Conservation (phyloP, 139 green algal species). For the Mesostigma viride region DNA sequence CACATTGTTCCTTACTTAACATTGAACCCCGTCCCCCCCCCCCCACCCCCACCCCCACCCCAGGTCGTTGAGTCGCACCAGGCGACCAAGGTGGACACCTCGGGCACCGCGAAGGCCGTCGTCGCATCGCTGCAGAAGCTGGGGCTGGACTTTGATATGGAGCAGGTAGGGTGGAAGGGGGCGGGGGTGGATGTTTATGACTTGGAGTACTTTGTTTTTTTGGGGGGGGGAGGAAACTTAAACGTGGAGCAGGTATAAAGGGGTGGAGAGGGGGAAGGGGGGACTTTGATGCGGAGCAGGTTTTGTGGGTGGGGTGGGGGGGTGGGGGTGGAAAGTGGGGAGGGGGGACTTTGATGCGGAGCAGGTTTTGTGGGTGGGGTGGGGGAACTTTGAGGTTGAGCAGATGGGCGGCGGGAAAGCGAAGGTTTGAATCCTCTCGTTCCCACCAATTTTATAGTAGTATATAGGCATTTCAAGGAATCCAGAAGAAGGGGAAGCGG, state of each 20-base stretch:
- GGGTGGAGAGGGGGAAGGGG: background rate
- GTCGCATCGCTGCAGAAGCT: conserved; percentile 76
- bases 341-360: background rate
- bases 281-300: background rate
- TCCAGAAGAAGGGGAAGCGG: no score
- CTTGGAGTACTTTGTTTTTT: background rate
- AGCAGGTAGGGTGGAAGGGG: conserved; percentile 11
- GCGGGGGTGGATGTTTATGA: background rate
- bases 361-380: background rate
- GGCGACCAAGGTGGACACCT: conserved; percentile 89
- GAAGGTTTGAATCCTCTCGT: no score
- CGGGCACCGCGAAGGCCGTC: conserved; percentile 77
- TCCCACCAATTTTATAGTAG: no score
- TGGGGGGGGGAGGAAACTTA: background rate
- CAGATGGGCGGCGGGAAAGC: no score
- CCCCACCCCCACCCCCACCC: no score
- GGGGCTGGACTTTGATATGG: conserved; percentile 60
- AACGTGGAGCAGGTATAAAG: background rate
- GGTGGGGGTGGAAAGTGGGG: no score
- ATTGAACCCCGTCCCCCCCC: no score
- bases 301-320: no score
- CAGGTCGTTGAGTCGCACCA: conserved; percentile 88
- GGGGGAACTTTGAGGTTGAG: no score
- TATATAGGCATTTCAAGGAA: no score
- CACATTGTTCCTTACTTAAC: no score